Base-by-base conservation (phyloP, 371 early-diverging fungal species). In the Chytridium lagenaria region DNA sequence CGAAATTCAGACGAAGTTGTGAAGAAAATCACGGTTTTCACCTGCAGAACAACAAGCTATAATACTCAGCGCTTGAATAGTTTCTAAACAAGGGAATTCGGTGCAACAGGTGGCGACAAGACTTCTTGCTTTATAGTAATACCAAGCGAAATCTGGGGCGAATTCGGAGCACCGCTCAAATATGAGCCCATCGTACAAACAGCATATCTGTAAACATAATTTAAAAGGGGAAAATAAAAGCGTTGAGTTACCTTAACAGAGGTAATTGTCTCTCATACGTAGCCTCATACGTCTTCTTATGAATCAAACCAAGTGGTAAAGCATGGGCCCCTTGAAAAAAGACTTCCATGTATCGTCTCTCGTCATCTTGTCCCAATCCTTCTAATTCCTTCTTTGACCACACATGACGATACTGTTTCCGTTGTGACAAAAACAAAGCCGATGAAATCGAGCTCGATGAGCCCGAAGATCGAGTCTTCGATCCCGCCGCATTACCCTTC, bases 101-200 rank as follows among this genome's bases (percentile, higher is more conserved):
- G 49, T 40, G 10, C 40, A 37, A n/a, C 2, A n/a, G 10, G 38
- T 5, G 2, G 66, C 39, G 23, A 44, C 66, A 3, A 66, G 44
- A 44, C 22, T 44, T 37, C 66, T 66, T 26, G 66, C 66, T 30
- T 44, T 66, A 16, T 66, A 7, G 30, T 40, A 66, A 30, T 66
- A 66, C 66, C 66, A 66, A 22, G 15, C 2, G 66, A 38, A 2
- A 30, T 26, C 23, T 44, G 37, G 19, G 2, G 36, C 10, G 26
- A 40, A 15, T 38, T n/a, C 23, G 38, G 66, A 26, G 15, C 15
- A 3, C 2, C 19, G 5, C 22, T 19, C 39, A 66, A 2, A 16
- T 40, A 66, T 2, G 44, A 7, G n/a, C 66, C 66, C 66, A 66
- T 66, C 30, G 66, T 2, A 33, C 66, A 66, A 12, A 66, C 66